Base-by-base conservation (phyloP, 176 grass and related monocot species). In the Saccharum spontaneum region DNA sequence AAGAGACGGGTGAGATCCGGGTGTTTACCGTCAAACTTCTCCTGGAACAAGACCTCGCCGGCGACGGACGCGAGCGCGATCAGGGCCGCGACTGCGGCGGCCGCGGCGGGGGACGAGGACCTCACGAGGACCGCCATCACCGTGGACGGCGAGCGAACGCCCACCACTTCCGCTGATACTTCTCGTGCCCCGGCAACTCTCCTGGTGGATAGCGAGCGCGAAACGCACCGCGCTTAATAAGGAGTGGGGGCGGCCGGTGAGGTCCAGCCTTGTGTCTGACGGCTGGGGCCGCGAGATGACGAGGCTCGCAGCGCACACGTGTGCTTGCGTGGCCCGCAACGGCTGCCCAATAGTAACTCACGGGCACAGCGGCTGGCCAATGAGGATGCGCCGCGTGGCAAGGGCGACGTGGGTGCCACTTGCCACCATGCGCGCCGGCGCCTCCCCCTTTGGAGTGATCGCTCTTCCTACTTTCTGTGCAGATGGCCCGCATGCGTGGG, bases 1-100 rank as follows among this genome's bases (percentile, higher is more conserved):
- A 59, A 18, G 57, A 48, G 2, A 10, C 33, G 31, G 65, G 66
- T 70, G 8, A 76, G 75, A 75, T 82, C 24, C 1, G 44, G 1
- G 1, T 48, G 45, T 48, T 87, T 89, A 93, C 94, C 88, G 60
- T 73, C 86, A 37, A 97, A 97, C 73, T 82, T 92, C 79, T 97
- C 94, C 85, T 92, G 87, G 64, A 97, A 94, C 83, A 78, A 92
- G 85, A 94, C 87, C 72, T 97, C 92, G 54, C 85, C 91, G 33
- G 87, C 77, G 45, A 70, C 84, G 34, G 72, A 83, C 16, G 77
- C 85, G 26, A 94, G 75, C 43, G 83, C 87, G 45, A 92, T 69
- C 79, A 85, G 36, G 11, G 41, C 80, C 69, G 31, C 76, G 18
- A 87, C 66, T 31, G 67, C 48, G 15, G 0, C 87, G 18, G 45